Base-by-base conservation (phyloP, 2,329 filamentous ascomycete genomes). In the Penicillium brevicompactum region DNA sequence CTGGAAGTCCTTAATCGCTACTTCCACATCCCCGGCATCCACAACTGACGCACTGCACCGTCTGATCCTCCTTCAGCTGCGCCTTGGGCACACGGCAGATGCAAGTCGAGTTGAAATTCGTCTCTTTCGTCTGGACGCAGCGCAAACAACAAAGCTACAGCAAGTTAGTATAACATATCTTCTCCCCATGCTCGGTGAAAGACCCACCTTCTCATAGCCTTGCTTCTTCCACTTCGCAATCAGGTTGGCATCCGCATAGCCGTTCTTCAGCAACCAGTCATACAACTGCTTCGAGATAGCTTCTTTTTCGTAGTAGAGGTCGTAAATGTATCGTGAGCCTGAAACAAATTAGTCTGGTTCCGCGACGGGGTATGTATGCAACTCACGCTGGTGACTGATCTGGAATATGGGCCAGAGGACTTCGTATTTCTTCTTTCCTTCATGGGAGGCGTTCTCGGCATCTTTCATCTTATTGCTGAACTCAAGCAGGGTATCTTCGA, bases 191-290 rank as follows among this genome's bases (percentile, higher is more conserved):
- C 10, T 41, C 5, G 34, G 2, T 4, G 41, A 22, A 18, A 22
- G 49, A 53, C 81, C 49, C 74, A 91, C 90, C 87, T 97, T 97
- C 76, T 99, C 94, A 70, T 99, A 99, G 14, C 94, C 94, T 69
- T 95, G 90, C 80, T 99, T 99, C 85, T 99, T 99, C 94, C 94
- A 99, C 79, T 99, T 99, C 13, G 94, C 94, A 70, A 99, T 97
- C 70, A 99, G 79, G 80, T 92, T 94, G 44, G 90, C 86, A 76
- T 99, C 94, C 5, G 92, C 94, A 73, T 99, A 97, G 47, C 88
- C 87, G 71, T 99, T 97, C 84, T 99, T 99, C 57, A 99, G 80
- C 61, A 97, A 79, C 88, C 91, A 99, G 65, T 97, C 94, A 76
- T 99, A 99, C 18, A 99, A 81, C 75, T 88, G 82, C 77, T 90